These are phyloP conservation scores for Nelumbo lutea DNA, from an alignment of 164 flowering plant genomes.

Conservation along the genomic window DNA sequence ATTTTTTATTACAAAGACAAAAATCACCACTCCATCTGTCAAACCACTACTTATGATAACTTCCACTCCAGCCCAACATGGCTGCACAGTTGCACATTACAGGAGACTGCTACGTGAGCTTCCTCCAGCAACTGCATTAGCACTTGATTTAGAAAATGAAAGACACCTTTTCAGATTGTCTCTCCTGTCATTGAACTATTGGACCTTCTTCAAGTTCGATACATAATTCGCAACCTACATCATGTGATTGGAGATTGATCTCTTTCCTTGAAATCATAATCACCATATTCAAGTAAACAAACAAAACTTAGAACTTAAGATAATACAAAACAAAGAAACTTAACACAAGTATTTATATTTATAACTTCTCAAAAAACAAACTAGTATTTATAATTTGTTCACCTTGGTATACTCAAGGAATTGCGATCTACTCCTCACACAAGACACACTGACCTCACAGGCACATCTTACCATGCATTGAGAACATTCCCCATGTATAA, in stretches of 20 bases:
- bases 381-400: neutral
- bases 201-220: slow-evolving; percentile 22
- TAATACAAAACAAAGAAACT: too few relatives aligned
- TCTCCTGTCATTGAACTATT: slow-evolving; percentile 30
- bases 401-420: neutral
- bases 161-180: slow-evolving; percentile 21
- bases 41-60: slow-evolving; percentile 18
- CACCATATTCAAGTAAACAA: neutral
- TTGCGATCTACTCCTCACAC: too few relatives aligned
- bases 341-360: neutral
- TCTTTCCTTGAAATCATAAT: slow-evolving; percentile 34
- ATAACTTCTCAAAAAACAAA: too few relatives aligned
- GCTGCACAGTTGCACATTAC: slow-evolving; percentile 15
- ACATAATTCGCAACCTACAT: slow-evolving; percentile 39
- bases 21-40: slow-evolving; percentile 8
- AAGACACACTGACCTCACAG: too few relatives aligned
- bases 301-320: neutral
- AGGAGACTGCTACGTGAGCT: slow-evolving; percentile 4
- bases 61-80: slow-evolving; percentile 33
- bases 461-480: too few relatives aligned
- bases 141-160: neutral
- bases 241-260: slow-evolving; percentile 40
- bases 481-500: too few relatives aligned
- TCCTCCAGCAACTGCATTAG: neutral
- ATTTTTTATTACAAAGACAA: too few relatives aligned